A percentile compares a stretch with the other conserved stretches of the same genome.
These are phyloP conservation scores for Eucalyptus sp. DNA, from an alignment of 345 rosid species.

Conservation along the genomic window DNA sequence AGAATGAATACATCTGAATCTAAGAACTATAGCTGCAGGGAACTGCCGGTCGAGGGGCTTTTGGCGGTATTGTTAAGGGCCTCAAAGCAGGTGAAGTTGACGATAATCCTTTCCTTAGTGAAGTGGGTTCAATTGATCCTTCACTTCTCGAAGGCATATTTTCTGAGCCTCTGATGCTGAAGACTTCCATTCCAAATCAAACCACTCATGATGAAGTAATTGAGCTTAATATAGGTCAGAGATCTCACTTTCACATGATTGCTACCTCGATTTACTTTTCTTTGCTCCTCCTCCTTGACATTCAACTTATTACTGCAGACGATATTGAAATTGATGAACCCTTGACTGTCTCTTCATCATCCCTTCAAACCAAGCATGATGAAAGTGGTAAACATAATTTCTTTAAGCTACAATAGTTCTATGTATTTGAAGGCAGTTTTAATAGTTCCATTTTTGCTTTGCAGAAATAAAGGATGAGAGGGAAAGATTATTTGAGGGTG, in stretches of 20 bases:
- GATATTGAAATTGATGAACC: conserved; percentile 68
- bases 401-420: not conserved
- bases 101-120: conserved; percentile 15
- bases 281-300: not conserved
- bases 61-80: conserved; percentile 47
- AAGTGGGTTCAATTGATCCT: conserved; percentile 16
- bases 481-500: conserved; percentile 67
- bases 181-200: conserved; percentile 5
- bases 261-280: not conserved
- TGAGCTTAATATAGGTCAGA: conserved; percentile 62
- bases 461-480: conserved; percentile 42
- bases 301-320: conserved; percentile 32
- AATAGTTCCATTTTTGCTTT: conserved; percentile 3
- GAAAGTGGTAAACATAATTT: conserved; percentile 23
- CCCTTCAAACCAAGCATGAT: conserved; percentile 23
- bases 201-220: conserved; percentile 15
- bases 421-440: not conserved
- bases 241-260: conserved; percentile 1
- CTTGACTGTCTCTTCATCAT: conserved; percentile 13
- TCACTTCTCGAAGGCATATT: conserved; percentile 48
- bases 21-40: conserved; percentile 26
- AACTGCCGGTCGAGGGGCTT: conserved; percentile 23
- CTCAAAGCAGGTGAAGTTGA: conserved; percentile 34
- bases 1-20: not conserved
- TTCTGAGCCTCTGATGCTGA: conserved; percentile 54